A percentile compares a stretch with the other conserved stretches of the same genome.
phyloP scores from a whole-genome alignment of 495 filamentous ascomycete species.

The Neurospora sublineolata region DNA sequence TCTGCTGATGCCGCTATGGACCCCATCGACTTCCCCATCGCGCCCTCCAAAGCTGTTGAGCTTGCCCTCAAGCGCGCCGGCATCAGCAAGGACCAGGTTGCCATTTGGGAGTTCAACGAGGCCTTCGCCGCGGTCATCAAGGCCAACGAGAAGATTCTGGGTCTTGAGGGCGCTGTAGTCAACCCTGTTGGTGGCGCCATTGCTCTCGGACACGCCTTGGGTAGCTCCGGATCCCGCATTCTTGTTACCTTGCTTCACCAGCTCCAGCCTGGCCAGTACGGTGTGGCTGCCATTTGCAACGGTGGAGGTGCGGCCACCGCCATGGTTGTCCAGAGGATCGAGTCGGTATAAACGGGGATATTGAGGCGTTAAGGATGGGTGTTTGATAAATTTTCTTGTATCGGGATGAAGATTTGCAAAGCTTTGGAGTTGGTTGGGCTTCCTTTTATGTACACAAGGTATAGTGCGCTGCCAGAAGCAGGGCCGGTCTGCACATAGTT shows the following conservation, averaged over 20 bases:
- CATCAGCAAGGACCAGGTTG: slow-evolving; percentile 77
- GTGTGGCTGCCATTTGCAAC: slow-evolving; percentile 92
- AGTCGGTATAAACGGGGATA: slow-evolving; percentile 40
- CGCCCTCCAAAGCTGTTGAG: slow-evolving; percentile 84
- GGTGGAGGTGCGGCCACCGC: slow-evolving; percentile 87
- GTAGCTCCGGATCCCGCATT: slow-evolving; percentile 88
- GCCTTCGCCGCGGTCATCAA: slow-evolving; percentile 95
- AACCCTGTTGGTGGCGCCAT: slow-evolving; percentile 90
- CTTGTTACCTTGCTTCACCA: slow-evolving; percentile 83
- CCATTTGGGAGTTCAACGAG: slow-evolving; percentile 97
- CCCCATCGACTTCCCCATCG: slow-evolving; percentile 91
- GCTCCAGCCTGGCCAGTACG: slow-evolving; percentile 83
- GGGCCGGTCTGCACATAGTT: not conserved
- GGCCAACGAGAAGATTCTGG: slow-evolving; percentile 86
- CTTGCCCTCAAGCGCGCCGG: slow-evolving; percentile 82
- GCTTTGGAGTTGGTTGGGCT: not conserved
- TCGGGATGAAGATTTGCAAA: not conserved
- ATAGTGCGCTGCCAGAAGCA: not conserved
- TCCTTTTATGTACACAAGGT: not conserved
- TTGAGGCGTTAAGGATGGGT: not conserved
- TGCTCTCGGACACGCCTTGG: slow-evolving; percentile 84
- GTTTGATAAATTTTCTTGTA: not conserved
- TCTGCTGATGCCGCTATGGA: slow-evolving; percentile 86
- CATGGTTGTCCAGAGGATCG: slow-evolving; percentile 82
- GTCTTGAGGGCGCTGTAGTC: slow-evolving; percentile 62